Conservation (phyloP, 371 early-diverging fungal species). For the Saksenaea vasiformis region DNA sequence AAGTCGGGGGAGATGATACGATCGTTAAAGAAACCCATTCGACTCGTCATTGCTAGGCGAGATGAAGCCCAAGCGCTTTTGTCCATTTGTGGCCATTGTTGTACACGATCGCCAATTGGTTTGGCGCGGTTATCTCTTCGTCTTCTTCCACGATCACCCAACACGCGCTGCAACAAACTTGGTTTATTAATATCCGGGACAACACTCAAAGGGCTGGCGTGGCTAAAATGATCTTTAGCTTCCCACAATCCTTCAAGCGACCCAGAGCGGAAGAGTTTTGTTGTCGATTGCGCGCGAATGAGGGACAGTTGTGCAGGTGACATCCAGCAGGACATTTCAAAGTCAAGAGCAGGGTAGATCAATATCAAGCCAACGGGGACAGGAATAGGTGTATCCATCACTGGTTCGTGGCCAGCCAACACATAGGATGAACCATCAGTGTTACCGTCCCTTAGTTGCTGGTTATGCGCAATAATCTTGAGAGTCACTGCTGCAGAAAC, state of each 20-base stretch:
- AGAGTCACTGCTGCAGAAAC: constrained; percentile 68
- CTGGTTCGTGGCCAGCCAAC: constrained; percentile 40
- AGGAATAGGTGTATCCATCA: constrained; percentile 27
- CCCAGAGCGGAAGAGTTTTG: constrained; percentile 60
- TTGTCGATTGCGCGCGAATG: constrained; percentile 46
- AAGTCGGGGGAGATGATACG: constrained; percentile 79
- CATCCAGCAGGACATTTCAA: constrained; percentile 93
- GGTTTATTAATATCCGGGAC: constrained; percentile 50
- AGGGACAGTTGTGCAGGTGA: constrained; percentile 63
- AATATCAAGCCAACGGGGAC: constrained; percentile 72
- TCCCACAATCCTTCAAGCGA: constrained; percentile 54
- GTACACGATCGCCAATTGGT: constrained; percentile 21
- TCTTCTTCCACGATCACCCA: constrained; percentile 15
- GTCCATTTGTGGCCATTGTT: constrained; percentile 2
- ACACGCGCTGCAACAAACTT: constrained; percentile 33
- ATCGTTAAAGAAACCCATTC: constrained; percentile 87
- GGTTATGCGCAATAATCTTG: constrained; percentile 64
- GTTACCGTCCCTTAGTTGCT: constrained; percentile 14
- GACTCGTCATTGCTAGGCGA: constrained; percentile 80
- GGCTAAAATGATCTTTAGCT: constrained; percentile 60
- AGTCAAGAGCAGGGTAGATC: constrained; percentile 88
- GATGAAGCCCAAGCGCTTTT: constrained; percentile 43
- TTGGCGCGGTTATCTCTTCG: constrained; percentile 1
- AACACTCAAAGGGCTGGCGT: constrained; percentile 56
- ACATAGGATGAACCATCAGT: constrained; percentile 7